A percentile compares a stretch with the other conserved stretches of the same genome.
Evolutionary conservation across 176 grass and related monocot species (phyloP).

Genomic region (Cenchrus fungigraminus): DNA sequence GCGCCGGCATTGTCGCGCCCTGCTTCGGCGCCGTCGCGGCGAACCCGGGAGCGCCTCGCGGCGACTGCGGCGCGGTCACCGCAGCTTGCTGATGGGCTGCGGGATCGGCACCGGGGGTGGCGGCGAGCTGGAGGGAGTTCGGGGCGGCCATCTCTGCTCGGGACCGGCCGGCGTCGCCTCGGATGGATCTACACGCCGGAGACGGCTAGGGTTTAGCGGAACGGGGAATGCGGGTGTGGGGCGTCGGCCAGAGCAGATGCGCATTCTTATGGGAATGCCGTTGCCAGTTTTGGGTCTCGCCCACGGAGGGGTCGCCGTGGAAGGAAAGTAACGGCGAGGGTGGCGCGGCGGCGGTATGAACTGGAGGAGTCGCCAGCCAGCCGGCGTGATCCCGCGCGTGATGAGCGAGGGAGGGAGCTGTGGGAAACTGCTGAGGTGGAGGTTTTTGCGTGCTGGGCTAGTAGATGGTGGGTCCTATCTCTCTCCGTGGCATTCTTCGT

Average conservation of each 20-base stretch:
- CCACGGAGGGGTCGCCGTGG: constrained; percentile 28
- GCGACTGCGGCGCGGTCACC: not conserved
- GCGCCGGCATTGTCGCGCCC: not conserved
- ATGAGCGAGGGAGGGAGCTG: not conserved
- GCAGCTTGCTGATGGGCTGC: not conserved
- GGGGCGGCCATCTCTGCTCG: not conserved
- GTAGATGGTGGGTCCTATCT: too few relatives aligned
- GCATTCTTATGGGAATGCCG: constrained; percentile 6
- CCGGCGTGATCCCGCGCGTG: constrained; percentile 21
- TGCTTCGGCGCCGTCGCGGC: not conserved
- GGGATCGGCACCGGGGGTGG: not conserved
- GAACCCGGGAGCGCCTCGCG: not conserved
- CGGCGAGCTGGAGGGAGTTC: not conserved
- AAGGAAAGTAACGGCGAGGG: not conserved
- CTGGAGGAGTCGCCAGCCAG: not conserved
- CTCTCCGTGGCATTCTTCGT: too few relatives aligned
- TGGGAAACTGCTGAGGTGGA: too few relatives aligned
- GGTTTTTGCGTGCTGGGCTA: too few relatives aligned
- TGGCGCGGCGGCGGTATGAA: not conserved
- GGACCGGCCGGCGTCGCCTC: not conserved
- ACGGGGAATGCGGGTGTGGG: not conserved
- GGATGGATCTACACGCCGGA: constrained; percentile 11
- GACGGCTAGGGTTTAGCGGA: constrained; percentile 37
- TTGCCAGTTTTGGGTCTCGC: constrained; percentile 18
- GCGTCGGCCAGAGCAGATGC: not conserved